Evolutionary conservation across 2,329 filamentous ascomycete species (phyloP).

Genomic region (Beauveria rudraprayagi): DNA sequence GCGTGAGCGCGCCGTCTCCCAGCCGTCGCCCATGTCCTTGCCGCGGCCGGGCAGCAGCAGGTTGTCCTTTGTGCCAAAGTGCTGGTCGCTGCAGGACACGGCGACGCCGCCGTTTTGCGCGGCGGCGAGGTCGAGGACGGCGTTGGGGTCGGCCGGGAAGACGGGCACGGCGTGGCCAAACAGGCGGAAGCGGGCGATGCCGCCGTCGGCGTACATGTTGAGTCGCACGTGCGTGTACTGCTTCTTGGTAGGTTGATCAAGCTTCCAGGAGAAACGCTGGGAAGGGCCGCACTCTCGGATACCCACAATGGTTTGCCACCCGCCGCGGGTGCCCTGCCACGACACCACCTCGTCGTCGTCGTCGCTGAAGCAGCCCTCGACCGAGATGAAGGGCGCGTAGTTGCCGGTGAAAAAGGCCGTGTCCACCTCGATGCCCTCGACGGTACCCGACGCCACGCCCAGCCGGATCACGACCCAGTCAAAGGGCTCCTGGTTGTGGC

Average conservation of each 20-base stretch:
- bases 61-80: conserved; percentile 77
- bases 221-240: conserved; percentile 72
- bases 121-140: conserved; percentile 67
- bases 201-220: conserved; percentile 81
- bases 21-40: conserved; percentile 81
- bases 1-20: conserved; percentile 73
- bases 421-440: conserved; percentile 70
- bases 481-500: conserved; percentile 56
- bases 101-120: conserved; percentile 73
- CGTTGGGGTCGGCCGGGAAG: conserved; percentile 57
- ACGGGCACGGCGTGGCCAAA: conserved; percentile 71
- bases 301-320: conserved; percentile 65
- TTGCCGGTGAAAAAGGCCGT: conserved; percentile 78
- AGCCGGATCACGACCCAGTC: conserved; percentile 61
- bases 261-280: conserved; percentile 65
- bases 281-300: conserved; percentile 66
- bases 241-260: conserved; percentile 50
- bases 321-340: conserved; percentile 49
- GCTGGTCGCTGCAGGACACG: conserved; percentile 70
- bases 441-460: conserved; percentile 61
- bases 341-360: conserved; percentile 56
- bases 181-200: conserved; percentile 71
- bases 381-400: conserved; percentile 69
- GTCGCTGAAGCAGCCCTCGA: conserved; percentile 64
- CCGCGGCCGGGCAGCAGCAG: conserved; percentile 70